phyloP scores from a whole-genome alignment of 768 basidiomycete genomes.

The Brasilioporus rufonigricans region DNA sequence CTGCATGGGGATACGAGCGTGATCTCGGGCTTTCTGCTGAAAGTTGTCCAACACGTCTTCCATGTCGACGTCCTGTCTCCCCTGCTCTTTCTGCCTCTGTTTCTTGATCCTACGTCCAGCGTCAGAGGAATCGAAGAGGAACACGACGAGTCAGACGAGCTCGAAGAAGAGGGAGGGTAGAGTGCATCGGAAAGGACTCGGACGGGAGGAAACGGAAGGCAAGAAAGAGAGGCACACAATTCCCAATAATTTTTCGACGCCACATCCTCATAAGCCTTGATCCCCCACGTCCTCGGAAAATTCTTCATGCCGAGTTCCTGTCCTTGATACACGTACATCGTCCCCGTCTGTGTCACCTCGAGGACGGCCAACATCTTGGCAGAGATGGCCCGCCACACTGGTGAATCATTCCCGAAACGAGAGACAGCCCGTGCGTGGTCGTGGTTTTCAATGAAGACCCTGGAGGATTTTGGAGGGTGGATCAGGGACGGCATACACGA shows the following conservation, averaged over 20 bases:
- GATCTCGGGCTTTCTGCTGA: conserved; percentile 65
- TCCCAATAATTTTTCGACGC: conserved; percentile 60
- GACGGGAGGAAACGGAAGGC: not conserved
- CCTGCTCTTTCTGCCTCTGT: conserved; percentile 33
- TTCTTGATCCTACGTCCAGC: conserved; percentile 34
- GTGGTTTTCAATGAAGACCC: conserved; percentile 70
- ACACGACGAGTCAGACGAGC: not conserved
- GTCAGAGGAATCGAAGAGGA: not conserved
- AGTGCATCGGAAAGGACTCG: no score
- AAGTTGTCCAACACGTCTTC: conserved; percentile 55
- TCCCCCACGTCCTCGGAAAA: conserved; percentile 59
- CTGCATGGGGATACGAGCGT: conserved; percentile 70
- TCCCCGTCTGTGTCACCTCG: conserved; percentile 61
- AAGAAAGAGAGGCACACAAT: conserved; percentile 34
- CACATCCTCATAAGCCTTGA: conserved; percentile 73
- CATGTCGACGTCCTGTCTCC: conserved; percentile 52
- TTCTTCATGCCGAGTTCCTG: conserved; percentile 71
- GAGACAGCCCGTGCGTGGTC: conserved; percentile 65
- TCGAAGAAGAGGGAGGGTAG: no score
- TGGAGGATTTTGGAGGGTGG: not conserved
- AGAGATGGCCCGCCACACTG: conserved; percentile 53
- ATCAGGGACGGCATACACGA: conserved; percentile 15
- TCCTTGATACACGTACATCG: conserved; percentile 73
- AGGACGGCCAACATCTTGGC: conserved; percentile 66
- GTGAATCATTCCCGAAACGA: conserved; percentile 61